Evolutionary conservation across 805 yeast genomes (phyloP), one percentile per base, ranked within the genome.

Genomic region (Brettanomyces custersianus): DNA sequence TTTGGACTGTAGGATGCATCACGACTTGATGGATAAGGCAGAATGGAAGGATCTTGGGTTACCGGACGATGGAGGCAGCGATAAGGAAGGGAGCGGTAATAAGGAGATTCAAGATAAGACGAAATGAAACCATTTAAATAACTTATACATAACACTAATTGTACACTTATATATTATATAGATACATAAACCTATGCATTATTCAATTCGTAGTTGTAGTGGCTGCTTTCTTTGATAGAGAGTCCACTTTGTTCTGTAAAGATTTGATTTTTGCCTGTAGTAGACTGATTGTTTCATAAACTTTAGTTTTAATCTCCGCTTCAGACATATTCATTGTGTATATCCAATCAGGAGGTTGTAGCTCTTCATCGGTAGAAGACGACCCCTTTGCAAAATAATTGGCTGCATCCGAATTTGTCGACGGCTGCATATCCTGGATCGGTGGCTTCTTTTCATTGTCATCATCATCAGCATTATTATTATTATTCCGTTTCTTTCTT

Each of bases 1-100:
- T 52, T 62, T 90, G 36, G 70, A 74, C 26, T 90, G 98, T 54
- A 66, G 98, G 43, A 92, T 90, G 97, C 85, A 85, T 21, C 68
- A 86, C 43, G 63, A 59, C 5, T 41, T 60, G 31, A 60, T 60
- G 65, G 65, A 60, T 24, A 49, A 41, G 31, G 59, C 56, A 5
- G 44, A 39, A 6, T 60, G 65, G 65, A 48, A 49, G 20, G 62
- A 60, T 27, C 48, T 60, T 24, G 65, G 65, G 10, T 43, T 60
- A 32, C 63, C 63, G 15, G 57, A 49, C 3, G 62, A 57, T 41
- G 36, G 36, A n/a, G n/a, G n/a, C n/a, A n/a, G n/a, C n/a, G n/a
- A n/a, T n/a, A n/a, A n/a, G 20, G 36, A 38, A 20, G 38, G 16
- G n/a, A n/a, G n/a, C n/a, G n/a, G n/a, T n/a, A n/a, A n/a, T 22